These are phyloP conservation scores for Coniella lustricola DNA, from an alignment of 2,329 filamentous ascomycete genomes.

Conservation along the genomic window DNA sequence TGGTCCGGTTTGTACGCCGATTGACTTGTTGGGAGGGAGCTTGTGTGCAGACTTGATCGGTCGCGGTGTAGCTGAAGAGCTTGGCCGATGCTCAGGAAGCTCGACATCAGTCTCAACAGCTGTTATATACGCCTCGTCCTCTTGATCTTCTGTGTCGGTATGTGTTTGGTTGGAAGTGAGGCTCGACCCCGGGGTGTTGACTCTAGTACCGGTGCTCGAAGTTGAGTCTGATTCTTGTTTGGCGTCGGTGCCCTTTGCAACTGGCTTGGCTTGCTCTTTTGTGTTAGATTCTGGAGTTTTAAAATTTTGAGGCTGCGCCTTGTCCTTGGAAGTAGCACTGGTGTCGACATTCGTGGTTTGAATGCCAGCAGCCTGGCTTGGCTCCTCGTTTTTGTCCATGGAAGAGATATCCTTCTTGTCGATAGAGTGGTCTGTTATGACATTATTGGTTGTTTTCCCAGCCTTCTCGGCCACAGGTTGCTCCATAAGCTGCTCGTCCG, in stretches of 20 bases:
- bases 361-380: background rate
- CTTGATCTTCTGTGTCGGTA: background rate
- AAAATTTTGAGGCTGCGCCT: conserved; percentile 27
- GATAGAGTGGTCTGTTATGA: conserved; percentile 3
- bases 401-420: no score
- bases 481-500: no score
- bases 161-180: background rate
- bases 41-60: background rate
- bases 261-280: conserved; percentile 30
- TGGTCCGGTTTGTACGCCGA: conserved; percentile 15
- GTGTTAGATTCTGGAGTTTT: conserved; percentile 6
- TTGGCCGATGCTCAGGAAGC: background rate
- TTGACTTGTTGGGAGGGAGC: background rate
- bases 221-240: background rate
- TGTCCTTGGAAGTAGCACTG: conserved; percentile 10
- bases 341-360: background rate
- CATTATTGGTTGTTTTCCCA: conserved; percentile 25
- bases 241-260: conserved; percentile 13
- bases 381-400: background rate
- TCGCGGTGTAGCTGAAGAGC: background rate
- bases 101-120: background rate
- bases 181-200: conserved; percentile 17
- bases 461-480: background rate
- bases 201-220: conserved; percentile 14
- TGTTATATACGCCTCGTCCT: conserved; percentile 3